Conservation (phyloP, 495 filamentous ascomycete species). For the Aspergillus ellipticus region DNA sequence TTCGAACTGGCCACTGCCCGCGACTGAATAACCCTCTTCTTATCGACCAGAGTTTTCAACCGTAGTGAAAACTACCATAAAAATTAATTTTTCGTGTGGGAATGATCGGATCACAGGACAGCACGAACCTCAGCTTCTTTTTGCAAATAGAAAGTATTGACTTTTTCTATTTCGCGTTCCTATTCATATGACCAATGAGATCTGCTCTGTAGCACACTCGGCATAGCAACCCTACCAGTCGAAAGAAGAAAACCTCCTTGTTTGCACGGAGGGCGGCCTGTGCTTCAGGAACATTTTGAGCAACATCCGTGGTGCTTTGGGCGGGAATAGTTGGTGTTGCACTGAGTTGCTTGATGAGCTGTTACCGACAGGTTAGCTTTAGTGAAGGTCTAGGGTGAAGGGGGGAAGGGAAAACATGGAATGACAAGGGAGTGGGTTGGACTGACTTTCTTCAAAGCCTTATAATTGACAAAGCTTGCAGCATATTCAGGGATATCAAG, state of each 20-base stretch:
- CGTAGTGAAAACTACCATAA: conserved; percentile 76
- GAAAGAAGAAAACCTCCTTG: conserved; percentile 98
- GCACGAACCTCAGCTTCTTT: conserved; percentile 89
- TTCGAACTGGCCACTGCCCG: conserved; percentile 70
- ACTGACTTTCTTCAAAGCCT: conserved; percentile 91
- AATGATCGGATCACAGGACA: neutral
- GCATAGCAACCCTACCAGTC: conserved; percentile 57
- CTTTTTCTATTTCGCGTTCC: conserved; percentile 97
- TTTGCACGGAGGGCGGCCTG: conserved; percentile 93
- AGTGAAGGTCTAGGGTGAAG: neutral
- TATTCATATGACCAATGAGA: conserved; percentile 31
- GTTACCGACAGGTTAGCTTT: conserved; percentile 16
- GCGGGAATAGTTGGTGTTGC: conserved; percentile 79
- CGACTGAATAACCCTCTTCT: conserved; percentile 84
- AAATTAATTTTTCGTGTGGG: conserved; percentile 5
- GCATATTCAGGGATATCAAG: conserved; percentile 99
- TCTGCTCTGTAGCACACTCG: neutral
- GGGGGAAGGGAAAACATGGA: neutral
- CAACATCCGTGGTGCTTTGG: conserved; percentile 58
- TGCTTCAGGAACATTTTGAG: conserved; percentile 58
- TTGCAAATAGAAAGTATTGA: conserved; percentile 95
- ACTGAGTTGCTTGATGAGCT: conserved; percentile 98
- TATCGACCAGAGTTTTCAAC: conserved; percentile 85
- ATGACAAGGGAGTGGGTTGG: neutral
- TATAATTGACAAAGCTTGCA: conserved; percentile 98